These are phyloP conservation scores for Cercospora sp. DNA, from an alignment of 2,329 filamentous ascomycete species.

Conservation along the genomic window DNA sequence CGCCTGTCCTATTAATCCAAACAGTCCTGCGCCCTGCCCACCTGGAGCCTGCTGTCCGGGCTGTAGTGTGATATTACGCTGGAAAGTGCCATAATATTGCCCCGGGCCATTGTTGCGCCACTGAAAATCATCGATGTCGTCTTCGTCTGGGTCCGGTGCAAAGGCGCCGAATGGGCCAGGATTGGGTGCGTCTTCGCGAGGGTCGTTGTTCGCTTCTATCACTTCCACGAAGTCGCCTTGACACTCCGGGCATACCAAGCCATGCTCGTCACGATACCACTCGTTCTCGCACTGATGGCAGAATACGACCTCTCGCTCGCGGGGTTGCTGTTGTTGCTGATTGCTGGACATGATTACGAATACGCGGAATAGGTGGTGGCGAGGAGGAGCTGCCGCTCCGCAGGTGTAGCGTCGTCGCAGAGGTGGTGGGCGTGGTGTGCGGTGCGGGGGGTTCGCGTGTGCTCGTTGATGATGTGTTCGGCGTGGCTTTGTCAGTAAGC, in stretches of 20 bases:
- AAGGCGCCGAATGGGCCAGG: slow-evolving; percentile 20
- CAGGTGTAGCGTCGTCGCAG: slow-evolving; percentile 1
- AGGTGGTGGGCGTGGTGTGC: background rate
- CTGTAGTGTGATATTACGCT: slow-evolving; percentile 40
- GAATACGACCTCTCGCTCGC: slow-evolving; percentile 69
- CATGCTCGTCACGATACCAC: slow-evolving; percentile 73
- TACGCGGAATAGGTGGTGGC: background rate
- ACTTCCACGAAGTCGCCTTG: slow-evolving; percentile 79
- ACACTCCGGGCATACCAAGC: slow-evolving; percentile 75
- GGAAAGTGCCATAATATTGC: slow-evolving; percentile 39
- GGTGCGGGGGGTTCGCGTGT: background rate
- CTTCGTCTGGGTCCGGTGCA: slow-evolving; percentile 52
- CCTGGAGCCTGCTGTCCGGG: slow-evolving; percentile 9
- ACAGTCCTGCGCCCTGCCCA: slow-evolving; percentile 44
- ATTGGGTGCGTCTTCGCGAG: slow-evolving; percentile 47
- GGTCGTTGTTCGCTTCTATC: slow-evolving; percentile 61
- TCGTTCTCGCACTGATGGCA: slow-evolving; percentile 81
- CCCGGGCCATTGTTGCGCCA: slow-evolving; percentile 37
- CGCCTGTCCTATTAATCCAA: slow-evolving; percentile 27
- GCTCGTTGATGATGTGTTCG: background rate
- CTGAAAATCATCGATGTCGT: slow-evolving; percentile 40
- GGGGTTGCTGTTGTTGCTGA: slow-evolving; percentile 20
- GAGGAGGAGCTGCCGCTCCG: slow-evolving; percentile 23
- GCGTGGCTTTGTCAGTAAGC: background rate
- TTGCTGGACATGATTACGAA: slow-evolving; percentile 15